These are phyloP conservation scores for Picochlorum costavermella DNA, from an alignment of 139 green algal species.

Conservation along the genomic window DNA sequence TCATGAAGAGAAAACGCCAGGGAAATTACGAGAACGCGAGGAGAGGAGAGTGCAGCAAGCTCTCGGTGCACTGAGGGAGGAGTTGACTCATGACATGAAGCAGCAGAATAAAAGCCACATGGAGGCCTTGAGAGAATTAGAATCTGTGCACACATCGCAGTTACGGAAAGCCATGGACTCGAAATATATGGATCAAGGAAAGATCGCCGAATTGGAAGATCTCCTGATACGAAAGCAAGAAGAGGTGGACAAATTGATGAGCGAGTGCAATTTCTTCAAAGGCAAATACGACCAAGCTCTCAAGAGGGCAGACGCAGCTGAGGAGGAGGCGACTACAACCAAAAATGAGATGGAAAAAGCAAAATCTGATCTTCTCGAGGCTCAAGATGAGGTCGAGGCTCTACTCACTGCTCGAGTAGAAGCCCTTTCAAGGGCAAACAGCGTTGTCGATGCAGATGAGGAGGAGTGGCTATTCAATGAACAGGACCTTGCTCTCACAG, in stretches of 20 bases:
- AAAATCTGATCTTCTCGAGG: background rate
- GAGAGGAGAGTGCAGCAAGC: background rate
- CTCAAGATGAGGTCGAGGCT: slow-evolving; percentile 9
- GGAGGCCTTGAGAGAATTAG: background rate
- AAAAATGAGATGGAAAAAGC: background rate
- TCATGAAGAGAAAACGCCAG: background rate
- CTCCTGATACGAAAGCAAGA: background rate
- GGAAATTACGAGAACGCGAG: too few relatives aligned
- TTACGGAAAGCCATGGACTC: background rate
- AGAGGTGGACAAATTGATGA: slow-evolving; percentile 5
- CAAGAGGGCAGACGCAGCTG: background rate
- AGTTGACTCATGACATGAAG: background rate
- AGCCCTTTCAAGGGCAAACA: slow-evolving; percentile 1
- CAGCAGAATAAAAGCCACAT: background rate
- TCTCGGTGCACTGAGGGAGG: background rate
- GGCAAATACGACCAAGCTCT: background rate
- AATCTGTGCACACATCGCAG: background rate
- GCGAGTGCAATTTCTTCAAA: background rate
- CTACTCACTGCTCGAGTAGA: slow-evolving; percentile 5
- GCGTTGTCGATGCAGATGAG: slow-evolving; percentile 6
- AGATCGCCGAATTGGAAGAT: background rate
- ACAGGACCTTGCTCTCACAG: background rate
- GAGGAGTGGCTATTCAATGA: background rate
- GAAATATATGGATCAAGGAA: background rate
- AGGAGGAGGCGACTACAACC: background rate